A percentile compares a stretch with the other conserved stretches of the same genome.
These are phyloP conservation scores for Oxyria digyna DNA, from an alignment of 148 eudicot species.

Conservation along the genomic window DNA sequence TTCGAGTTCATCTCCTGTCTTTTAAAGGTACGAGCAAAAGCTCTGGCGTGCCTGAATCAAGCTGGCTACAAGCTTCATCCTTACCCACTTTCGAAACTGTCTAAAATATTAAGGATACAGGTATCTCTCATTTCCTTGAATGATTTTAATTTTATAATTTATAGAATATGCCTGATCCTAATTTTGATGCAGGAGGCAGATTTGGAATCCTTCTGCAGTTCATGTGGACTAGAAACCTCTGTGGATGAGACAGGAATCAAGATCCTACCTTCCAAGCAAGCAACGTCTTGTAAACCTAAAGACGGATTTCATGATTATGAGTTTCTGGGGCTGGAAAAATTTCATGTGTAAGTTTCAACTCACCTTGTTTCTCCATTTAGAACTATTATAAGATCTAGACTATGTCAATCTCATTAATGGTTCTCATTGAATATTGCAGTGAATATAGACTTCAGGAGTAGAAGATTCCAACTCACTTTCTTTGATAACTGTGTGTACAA, in stretches of 20 bases:
- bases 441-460: not conserved
- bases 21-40: constrained; percentile 59
- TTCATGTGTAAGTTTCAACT: constrained; percentile 16
- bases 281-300: constrained; percentile 45
- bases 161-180: constrained; percentile 4
- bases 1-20: not conserved
- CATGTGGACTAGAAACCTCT: constrained; percentile 60
- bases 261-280: constrained; percentile 59
- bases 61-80: constrained; percentile 93
- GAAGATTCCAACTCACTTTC: not conserved
- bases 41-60: constrained; percentile 53
- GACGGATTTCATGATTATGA: constrained; percentile 24
- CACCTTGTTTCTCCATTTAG: not conserved
- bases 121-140: constrained; percentile 18
- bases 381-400: not conserved
- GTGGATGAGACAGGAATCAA: constrained; percentile 48
- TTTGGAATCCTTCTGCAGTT: constrained; percentile 56
- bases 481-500: not conserved
- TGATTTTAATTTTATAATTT: not conserved
- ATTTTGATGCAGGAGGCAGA: constrained; percentile 51
- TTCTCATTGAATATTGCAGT: not conserved
- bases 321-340: constrained; percentile 30
- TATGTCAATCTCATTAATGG: not conserved
- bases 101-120: constrained; percentile 63
- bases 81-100: constrained; percentile 51